Conservation (phyloP, 2,329 filamentous ascomycete genomes). For the Fusarium sp. region DNA sequence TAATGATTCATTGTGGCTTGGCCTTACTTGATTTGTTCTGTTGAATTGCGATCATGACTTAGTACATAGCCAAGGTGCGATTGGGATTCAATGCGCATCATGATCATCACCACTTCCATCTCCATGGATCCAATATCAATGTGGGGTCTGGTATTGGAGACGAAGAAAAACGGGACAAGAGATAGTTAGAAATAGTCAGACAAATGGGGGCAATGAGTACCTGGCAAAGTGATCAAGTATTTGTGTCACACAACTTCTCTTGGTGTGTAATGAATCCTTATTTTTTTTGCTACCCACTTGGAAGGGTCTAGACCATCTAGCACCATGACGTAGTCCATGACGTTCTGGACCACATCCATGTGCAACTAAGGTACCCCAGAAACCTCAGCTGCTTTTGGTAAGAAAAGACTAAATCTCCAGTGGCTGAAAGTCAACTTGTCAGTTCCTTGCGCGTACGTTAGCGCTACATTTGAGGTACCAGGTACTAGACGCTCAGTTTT, state of each 20-base stretch:
- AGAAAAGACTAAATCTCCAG: not conserved
- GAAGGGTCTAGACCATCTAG: slow-evolving; percentile 19
- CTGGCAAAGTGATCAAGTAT: not conserved
- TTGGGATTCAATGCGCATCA: not conserved
- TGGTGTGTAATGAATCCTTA: not conserved
- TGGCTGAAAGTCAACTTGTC: not conserved
- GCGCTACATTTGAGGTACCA: not conserved
- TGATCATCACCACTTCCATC: not conserved
- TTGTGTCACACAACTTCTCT: not conserved
- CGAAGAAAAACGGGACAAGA: not conserved
- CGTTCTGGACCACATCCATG: not conserved
- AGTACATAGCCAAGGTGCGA: not conserved
- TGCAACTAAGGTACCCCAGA: not conserved
- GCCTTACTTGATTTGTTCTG: not conserved
- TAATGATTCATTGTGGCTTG: slow-evolving; percentile 22
- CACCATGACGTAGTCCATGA: slow-evolving; percentile 22
- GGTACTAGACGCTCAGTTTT: not conserved
- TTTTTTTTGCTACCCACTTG: not conserved
- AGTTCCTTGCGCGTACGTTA: not conserved
- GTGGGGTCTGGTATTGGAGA: not conserved
- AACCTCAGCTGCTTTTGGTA: not conserved
- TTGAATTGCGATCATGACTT: not conserved
- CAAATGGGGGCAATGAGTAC: too few relatives aligned
- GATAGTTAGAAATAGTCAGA: not conserved
- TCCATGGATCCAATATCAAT: not conserved